phyloP scores from a whole-genome alignment of 331 rosid species.

The Quercus phellos region DNA sequence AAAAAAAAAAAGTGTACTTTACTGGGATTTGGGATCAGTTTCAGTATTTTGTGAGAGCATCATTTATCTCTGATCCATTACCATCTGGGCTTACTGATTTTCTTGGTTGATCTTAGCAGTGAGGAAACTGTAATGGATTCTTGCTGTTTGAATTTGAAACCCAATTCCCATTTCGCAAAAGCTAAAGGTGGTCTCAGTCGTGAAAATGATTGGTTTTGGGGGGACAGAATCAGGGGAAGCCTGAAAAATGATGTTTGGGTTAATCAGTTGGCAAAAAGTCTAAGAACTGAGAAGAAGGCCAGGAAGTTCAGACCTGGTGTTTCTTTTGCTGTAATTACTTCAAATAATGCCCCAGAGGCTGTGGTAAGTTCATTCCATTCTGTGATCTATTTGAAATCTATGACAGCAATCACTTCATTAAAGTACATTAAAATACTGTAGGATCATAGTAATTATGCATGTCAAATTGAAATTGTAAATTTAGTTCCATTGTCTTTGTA shows the following conservation, averaged over 20 bases:
- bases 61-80: conserved; percentile 29
- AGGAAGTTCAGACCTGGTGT: conserved; percentile 44
- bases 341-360: conserved; percentile 41
- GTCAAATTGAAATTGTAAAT: neutral
- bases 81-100: conserved; percentile 9
- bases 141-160: conserved; percentile 43
- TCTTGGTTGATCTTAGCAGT: neutral
- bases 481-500: neutral
- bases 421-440: neutral
- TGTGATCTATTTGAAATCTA: neutral
- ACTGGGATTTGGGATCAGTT: conserved; percentile 35
- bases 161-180: conserved; percentile 33
- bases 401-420: neutral
- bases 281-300: conserved; percentile 39
- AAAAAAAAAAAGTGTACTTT: conserved; percentile 3
- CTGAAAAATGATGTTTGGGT: conserved; percentile 31
- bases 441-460: conserved; percentile 1
- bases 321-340: conserved; percentile 59
- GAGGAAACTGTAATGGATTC: conserved; percentile 52
- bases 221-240: conserved; percentile 54
- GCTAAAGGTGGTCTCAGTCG: conserved; percentile 30
- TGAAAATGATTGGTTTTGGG: conserved; percentile 45
- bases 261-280: conserved; percentile 25
- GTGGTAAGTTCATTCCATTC: conserved; percentile 43
- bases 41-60: conserved; percentile 14